A percentile compares a stretch with the other conserved stretches of the same genome.
These are phyloP conservation scores for Violaceomyces palustris DNA, from an alignment of 1,284 basidiomycete species.

Conservation along the genomic window DNA sequence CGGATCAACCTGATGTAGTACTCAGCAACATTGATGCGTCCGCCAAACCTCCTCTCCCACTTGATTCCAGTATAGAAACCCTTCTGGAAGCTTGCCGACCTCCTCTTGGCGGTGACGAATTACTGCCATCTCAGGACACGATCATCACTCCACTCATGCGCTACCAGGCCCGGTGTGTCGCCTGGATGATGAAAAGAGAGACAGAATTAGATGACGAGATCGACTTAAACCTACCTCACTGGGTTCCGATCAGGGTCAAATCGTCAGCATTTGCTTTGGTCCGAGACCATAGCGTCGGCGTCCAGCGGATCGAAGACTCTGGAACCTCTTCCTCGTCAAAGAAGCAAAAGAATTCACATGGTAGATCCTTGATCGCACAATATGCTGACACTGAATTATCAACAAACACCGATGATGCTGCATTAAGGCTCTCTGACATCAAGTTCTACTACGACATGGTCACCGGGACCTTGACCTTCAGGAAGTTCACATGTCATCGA, in stretches of 20 bases:
- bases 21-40: no score
- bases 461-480: conserved; percentile 22
- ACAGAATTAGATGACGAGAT: conserved; percentile 16
- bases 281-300: conserved; percentile 10
- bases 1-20: no score
- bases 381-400: neutral
- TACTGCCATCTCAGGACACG: conserved; percentile 14
- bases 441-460: conserved; percentile 24
- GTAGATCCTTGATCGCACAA: neutral
- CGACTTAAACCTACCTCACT: conserved; percentile 15
- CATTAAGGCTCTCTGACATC: neutral
- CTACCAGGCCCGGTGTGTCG: conserved; percentile 27
- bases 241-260: conserved; percentile 22
- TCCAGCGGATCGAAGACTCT: neutral
- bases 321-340: neutral
- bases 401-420: neutral
- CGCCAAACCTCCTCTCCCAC: no score
- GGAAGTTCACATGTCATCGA: conserved; percentile 16
- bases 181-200: conserved; percentile 28
- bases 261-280: conserved; percentile 5
- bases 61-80: conserved; percentile 22
- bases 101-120: conserved; percentile 7
- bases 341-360: neutral
- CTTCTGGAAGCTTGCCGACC: conserved; percentile 28
- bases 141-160: conserved; percentile 18